Evolutionary conservation across 257 asterid genomes (phyloP).

Genomic region (Sherardia arvensis): DNA sequence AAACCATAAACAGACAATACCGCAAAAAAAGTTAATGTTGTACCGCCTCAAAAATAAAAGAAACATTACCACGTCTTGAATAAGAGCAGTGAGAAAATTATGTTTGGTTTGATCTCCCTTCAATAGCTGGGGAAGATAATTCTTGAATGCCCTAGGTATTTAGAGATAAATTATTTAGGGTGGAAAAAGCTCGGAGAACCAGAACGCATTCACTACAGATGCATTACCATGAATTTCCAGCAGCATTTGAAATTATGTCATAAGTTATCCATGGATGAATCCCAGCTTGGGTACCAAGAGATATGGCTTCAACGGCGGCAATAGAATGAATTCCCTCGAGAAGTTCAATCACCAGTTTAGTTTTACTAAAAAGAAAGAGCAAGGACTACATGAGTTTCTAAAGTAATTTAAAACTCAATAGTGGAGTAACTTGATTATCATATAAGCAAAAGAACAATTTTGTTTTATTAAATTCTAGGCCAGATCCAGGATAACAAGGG

Average conservation of each 20-base stretch:
- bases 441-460: constrained; percentile 1
- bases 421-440: not conserved
- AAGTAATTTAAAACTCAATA: not conserved
- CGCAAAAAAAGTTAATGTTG: not conserved
- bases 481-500: constrained; percentile 4
- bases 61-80: constrained; percentile 60
- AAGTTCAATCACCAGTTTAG: constrained; percentile 82
- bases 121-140: constrained; percentile 60
- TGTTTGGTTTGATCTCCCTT: constrained; percentile 43
- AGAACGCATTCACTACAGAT: not conserved
- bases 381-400: not conserved
- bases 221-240: constrained; percentile 90
- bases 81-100: constrained; percentile 42
- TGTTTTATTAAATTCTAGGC: not conserved
- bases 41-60: not conserved
- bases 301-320: constrained; percentile 88
- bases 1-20: not conserved
- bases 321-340: constrained; percentile 92
- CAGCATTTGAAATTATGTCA: constrained; percentile 91
- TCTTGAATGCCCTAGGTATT: constrained; percentile 75
- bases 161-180: not conserved
- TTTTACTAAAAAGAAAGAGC: constrained; percentile 51
- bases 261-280: constrained; percentile 88
- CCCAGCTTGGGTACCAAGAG: constrained; percentile 85
- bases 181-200: not conserved